phyloP scores from a whole-genome alignment of 805 yeast species.

The Candida cerambycidarum region DNA sequence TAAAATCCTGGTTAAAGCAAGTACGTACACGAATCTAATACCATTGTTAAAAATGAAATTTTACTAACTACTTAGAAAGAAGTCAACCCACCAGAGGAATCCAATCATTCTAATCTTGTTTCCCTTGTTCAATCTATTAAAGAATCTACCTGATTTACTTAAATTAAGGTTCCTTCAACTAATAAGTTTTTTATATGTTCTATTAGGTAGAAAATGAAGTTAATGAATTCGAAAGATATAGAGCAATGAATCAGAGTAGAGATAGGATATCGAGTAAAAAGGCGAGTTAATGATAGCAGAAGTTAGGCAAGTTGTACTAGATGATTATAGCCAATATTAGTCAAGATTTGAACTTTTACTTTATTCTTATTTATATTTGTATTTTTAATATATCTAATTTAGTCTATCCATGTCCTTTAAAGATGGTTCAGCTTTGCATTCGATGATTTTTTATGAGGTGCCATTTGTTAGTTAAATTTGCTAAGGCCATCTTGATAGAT shows the following conservation, averaged over 20 bases:
- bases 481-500: constrained; percentile 48
- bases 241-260: too few relatives aligned
- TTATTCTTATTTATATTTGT: background rate
- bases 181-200: background rate
- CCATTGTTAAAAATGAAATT: background rate
- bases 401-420: too few relatives aligned
- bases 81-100: constrained; percentile 44
- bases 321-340: constrained; percentile 2
- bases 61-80: constrained; percentile 38
- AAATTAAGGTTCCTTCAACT: background rate
- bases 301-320: too few relatives aligned
- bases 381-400: background rate
- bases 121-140: constrained; percentile 46
- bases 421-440: too few relatives aligned
- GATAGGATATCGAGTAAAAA: too few relatives aligned
- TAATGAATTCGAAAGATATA: too few relatives aligned
- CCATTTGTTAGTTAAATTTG: constrained; percentile 6
- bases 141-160: constrained; percentile 24
- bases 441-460: too few relatives aligned
- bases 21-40: constrained; percentile 29
- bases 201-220: background rate
- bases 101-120: constrained; percentile 46
- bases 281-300: too few relatives aligned
- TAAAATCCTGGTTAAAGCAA: constrained; percentile 35
- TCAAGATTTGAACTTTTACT: background rate